Percentiles rank a stretch among this genome's conserved stretches.
Evolutionary conservation across 225 moss, liverwort and hornwort genomes (phyloP).

Genomic region (Ulota crispa): DNA sequence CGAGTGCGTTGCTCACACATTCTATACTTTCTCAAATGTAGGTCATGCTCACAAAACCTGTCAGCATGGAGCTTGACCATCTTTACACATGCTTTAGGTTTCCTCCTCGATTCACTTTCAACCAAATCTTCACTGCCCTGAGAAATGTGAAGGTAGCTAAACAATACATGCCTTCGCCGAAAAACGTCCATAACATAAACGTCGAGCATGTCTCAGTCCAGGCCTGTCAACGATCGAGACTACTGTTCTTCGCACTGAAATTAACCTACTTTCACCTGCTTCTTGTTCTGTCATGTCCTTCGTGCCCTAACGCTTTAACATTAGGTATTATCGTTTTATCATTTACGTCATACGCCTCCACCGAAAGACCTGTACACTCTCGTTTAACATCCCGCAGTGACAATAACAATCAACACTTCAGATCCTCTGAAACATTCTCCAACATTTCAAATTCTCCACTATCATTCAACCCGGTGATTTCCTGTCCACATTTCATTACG

Average conservation of each 20-base stretch:
- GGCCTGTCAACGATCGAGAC: not conserved
- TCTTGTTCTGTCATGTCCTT: not conserved
- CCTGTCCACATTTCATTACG: not conserved
- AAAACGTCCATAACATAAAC: constrained; percentile 1
- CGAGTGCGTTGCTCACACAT: not conserved
- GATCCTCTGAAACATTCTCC: not conserved
- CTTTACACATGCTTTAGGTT: constrained; percentile 1
- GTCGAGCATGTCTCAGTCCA: not conserved
- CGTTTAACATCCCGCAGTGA: not conserved
- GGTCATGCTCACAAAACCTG: not conserved
- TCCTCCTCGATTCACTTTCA: constrained; percentile 3
- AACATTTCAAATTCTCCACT: not conserved
- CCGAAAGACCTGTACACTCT: not conserved
- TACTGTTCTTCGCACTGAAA: not conserved
- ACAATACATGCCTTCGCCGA: constrained; percentile 7
- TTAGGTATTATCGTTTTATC: constrained; percentile 12
- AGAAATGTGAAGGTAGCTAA: constrained; percentile 14
- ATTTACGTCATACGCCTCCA: not conserved
- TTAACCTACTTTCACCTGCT: not conserved
- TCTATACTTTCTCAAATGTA: not conserved
- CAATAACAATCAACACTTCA: constrained; percentile 3
- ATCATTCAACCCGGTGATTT: not conserved
- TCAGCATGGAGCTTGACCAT: not conserved
- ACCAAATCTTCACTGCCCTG: constrained; percentile 13
- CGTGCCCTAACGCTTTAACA: not conserved